phyloP scores from a whole-genome alignment of 371 early-diverging fungal species.

The Mucor racemosus region DNA sequence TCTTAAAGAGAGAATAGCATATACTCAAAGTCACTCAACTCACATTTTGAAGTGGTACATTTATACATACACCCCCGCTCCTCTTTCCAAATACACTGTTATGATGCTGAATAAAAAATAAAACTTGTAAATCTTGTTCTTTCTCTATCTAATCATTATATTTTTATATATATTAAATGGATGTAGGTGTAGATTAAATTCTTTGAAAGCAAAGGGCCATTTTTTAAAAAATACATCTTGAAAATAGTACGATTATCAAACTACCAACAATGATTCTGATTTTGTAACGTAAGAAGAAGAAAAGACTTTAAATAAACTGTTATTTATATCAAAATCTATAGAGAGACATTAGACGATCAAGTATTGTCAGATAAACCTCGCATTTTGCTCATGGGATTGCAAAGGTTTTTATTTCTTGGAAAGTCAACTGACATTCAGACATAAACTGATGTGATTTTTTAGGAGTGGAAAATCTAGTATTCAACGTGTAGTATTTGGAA shows the following conservation, averaged over 20 bases:
- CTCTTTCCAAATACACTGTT: no score
- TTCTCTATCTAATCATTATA: no score
- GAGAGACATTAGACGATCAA: conserved; percentile 49
- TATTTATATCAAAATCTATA: not conserved
- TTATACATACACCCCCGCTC: no score
- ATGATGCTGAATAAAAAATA: no score
- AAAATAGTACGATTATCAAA: conserved; percentile 8
- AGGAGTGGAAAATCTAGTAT: conserved; percentile 96
- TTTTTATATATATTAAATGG: not conserved
- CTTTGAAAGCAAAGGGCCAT: no score
- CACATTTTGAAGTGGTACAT: no score
- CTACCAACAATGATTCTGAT: conserved; percentile 30
- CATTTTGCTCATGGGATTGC: conserved; percentile 71
- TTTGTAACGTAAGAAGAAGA: conserved; percentile 22
- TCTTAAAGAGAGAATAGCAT: conserved; percentile 42
- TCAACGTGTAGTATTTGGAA: conserved; percentile 90
- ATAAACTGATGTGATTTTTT: not conserved
- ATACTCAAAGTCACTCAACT: no score
- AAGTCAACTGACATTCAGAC: not conserved
- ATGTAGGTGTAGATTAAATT: not conserved
- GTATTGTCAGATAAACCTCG: conserved; percentile 56
- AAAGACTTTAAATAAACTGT: no score
- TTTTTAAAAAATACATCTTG: no score
- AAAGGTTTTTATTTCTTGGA: conserved; percentile 45
- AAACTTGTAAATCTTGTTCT: no score